Base-by-base conservation (phyloP, 257 asterid genomes). In the Ehretia macrophylla region DNA sequence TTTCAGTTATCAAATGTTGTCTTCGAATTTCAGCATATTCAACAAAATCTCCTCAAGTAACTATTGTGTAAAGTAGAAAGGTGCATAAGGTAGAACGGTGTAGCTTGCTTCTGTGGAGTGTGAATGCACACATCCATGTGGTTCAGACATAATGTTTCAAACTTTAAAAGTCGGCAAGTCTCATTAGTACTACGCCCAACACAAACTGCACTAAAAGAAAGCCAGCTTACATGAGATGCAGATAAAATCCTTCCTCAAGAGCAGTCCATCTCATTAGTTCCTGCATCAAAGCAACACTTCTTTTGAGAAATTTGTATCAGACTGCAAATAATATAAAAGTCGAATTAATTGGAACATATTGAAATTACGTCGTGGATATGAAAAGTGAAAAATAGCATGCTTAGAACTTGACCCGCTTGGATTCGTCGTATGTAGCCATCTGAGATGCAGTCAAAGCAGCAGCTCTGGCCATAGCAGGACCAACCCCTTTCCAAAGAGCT, bases 401-500 rank as follows among this genome's bases (percentile, higher is more conserved):
- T 58, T 19, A 67, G 62, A 69, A 63, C 55, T 67, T 56, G 68
- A 89, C 97, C 91, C 58, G 91, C 79, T 91, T 91, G 68, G 96
- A 83, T 79, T 91, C 94, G 62, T 91, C 98, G 46, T 88, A 91
- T 14, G 96, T 85, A 49, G 85, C 95, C 63, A 91, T 76, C 76
- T 85, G 98, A 45, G 98, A 85, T 42, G 96, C 94, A 59, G 98
- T 91, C 81, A 91, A 76, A 51, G 91, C 81, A 59, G 93, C 83
- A 74, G 98, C 98, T 76, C 98, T 79, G 57, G 77, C 69, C 86
- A 84, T 84, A 65, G 98, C 98, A 63, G 98, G 97, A n/a, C 90
- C 95, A 62, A 88, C 87, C 23, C 98, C 98, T 71, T 88, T 91
- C 98, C 97, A 91, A 53, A 91, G 93, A 82, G 97, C 90, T 45